These are phyloP conservation scores for Aspergillus sparsus DNA, from an alignment of 495 filamentous ascomycete genomes.

Conservation along the genomic window DNA sequence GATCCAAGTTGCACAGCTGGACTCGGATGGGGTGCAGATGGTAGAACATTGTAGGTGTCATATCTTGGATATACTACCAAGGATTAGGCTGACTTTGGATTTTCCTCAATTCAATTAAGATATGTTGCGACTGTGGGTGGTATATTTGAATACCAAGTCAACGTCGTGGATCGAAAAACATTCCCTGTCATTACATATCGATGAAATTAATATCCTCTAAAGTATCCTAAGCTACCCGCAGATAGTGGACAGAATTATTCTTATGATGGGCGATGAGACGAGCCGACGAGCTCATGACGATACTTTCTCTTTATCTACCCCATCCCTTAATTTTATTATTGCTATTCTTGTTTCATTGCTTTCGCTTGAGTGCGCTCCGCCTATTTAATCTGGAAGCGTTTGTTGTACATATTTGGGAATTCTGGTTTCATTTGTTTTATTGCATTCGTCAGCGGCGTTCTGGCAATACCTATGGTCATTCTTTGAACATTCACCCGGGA, in stretches of 20 bases:
- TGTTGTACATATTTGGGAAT: conserved; percentile 14
- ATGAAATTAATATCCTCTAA: conserved; percentile 33
- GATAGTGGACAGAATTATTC: background rate
- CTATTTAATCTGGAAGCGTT: conserved; percentile 3
- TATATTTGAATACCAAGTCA: conserved; percentile 71
- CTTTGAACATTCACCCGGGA: background rate
- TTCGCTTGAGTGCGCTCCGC: background rate
- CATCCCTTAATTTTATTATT: background rate
- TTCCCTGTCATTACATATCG: conserved; percentile 62
- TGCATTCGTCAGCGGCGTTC: conserved; percentile 25
- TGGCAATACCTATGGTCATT: conserved; percentile 6
- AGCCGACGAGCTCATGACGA: background rate
- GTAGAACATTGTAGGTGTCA: conserved; percentile 65
- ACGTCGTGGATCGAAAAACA: conserved; percentile 63
- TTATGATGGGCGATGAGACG: background rate
- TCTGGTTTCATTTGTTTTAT: conserved; percentile 27
- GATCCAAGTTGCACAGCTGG: conserved; percentile 61
- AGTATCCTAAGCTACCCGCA: background rate
- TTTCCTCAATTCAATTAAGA: conserved; percentile 35
- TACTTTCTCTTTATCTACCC: background rate
- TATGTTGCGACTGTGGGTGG: conserved; percentile 74
- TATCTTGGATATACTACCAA: background rate
- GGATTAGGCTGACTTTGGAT: conserved; percentile 12
- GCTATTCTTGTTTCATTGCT: conserved; percentile 2
- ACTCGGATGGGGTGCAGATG: conserved; percentile 69